These are phyloP conservation scores for Strobilomyces confusus DNA, from an alignment of 768 basidiomycete genomes.

Conservation along the genomic window DNA sequence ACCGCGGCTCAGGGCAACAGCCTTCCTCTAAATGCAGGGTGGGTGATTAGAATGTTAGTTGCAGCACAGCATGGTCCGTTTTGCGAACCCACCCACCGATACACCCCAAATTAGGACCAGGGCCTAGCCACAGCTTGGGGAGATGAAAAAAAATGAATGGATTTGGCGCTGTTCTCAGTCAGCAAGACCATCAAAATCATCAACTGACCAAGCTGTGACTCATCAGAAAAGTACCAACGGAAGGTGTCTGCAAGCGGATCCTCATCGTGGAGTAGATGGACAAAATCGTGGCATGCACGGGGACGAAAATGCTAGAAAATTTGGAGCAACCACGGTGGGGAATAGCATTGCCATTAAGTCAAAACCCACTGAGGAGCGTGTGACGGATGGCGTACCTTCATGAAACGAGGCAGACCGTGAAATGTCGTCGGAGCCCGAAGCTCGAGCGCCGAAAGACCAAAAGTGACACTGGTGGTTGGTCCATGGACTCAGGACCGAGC, in stretches of 20 bases:
- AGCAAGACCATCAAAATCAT: constrained; percentile 5
- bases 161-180: constrained; percentile 7
- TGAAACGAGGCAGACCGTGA: constrained; percentile 19
- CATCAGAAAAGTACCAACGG: background rate
- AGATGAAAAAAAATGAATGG: constrained; percentile 10
- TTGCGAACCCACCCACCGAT: constrained; percentile 14
- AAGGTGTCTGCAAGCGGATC: constrained; percentile 2
- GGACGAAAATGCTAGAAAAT: constrained; percentile 9
- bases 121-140: constrained; percentile 20
- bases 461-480: constrained; percentile 7
- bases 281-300: constrained; percentile 1
- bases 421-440: constrained; percentile 10
- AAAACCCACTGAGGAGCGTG: constrained; percentile 11
- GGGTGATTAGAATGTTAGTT: constrained; percentile 26
- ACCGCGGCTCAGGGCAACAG: constrained; percentile 32
- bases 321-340: constrained; percentile 16
- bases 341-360: constrained; percentile 6
- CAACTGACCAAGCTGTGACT: constrained; percentile 4
- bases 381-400: constrained; percentile 9
- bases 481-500: constrained; percentile 19
- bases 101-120: constrained; percentile 8
- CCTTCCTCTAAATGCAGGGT: constrained; percentile 29
- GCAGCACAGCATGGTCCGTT: constrained; percentile 25
- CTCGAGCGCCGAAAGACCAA: constrained; percentile 10
- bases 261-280: constrained; percentile 23